Base-by-base conservation (phyloP, 306 rosid species). In the Rosa lucieae region DNA sequence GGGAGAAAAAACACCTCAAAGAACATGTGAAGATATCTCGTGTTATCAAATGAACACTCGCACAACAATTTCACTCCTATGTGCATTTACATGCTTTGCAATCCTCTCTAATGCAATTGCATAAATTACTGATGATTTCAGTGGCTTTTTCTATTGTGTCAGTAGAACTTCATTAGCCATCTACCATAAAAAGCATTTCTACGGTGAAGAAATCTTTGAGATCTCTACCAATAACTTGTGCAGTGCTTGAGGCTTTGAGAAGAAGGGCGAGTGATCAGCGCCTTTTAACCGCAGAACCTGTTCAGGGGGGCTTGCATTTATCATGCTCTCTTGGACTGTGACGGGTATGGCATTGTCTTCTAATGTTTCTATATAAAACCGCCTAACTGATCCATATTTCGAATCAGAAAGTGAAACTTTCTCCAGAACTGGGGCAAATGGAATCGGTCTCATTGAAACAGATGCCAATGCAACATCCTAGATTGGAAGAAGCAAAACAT, bases 181-280 rank as follows among this genome's bases (percentile, higher is more conserved):
- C 74, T 69, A 78, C 66, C 82, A 8, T 62, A 79, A 51, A 67
- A 59, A 15, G 73, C 65, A 48, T 51, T 86, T 85, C 79, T 67
- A 83, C 20, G 67, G 52, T 42, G 84, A 89, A 53, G 56, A 39
- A 40, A 89, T 81, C 85, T 67, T 89, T 70, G 99, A 91, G 84
- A 96, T 90, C 86, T 96, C 98, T 72, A 90, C 86, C 83, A 96
- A 77, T 47, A 96, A 83, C 86, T 91, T 96, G 90, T 96, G 97
- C 55, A 96, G 81, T 62, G 99, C 98, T 87, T 96, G 99, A 80
- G 98, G 98, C 84, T 89, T 96, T 46, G 99, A 96, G 90, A 96
- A 96, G 76, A 96, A 93, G 0, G 99, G 99, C 1, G 98, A 89
- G 84, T 96, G 99, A 84, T 96, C 98, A 2, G 98, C 96, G 6